phyloP scores from a whole-genome alignment of 805 yeast genomes.

The Sugiyamaella marilandica region DNA sequence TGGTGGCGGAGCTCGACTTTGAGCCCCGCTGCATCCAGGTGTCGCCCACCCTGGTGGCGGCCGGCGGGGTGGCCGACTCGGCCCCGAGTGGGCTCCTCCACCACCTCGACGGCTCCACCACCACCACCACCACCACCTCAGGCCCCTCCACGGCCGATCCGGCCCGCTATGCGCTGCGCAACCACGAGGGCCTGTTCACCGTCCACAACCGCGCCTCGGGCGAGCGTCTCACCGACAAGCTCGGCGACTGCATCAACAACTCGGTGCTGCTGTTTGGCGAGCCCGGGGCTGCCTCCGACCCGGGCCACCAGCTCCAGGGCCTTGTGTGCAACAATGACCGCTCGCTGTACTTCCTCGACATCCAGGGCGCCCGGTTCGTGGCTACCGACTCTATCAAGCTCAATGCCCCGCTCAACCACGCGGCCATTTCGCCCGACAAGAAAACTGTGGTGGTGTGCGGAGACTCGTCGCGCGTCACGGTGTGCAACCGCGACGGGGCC shows the following conservation, averaged over 20 bases:
- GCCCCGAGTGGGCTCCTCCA: conserved; percentile 3
- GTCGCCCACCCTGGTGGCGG: conserved; percentile 43
- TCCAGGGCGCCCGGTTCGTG: conserved; percentile 45
- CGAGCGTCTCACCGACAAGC: conserved; percentile 45
- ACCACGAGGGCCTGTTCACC: conserved; percentile 59
- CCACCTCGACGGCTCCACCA: not conserved
- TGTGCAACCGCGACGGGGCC: conserved; percentile 32
- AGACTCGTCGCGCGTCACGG: conserved; percentile 62
- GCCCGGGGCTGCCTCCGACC: conserved; percentile 26
- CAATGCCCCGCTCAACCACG: conserved; percentile 70
- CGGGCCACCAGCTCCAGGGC: conserved; percentile 39
- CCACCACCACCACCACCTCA: too few species aligned
- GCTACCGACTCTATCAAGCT: conserved; percentile 43
- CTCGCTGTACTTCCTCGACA: conserved; percentile 58
- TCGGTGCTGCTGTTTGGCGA: conserved; percentile 46
- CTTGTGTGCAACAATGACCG: conserved; percentile 82
- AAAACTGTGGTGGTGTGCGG: conserved; percentile 65
- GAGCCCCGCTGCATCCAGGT: conserved; percentile 69
- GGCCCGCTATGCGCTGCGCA: conserved; percentile 26
- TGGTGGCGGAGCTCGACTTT: conserved; percentile 50
- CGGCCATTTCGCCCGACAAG: conserved; percentile 60
- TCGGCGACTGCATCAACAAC: conserved; percentile 83
- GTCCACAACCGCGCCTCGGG: conserved; percentile 49
- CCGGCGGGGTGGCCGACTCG: conserved; percentile 48
- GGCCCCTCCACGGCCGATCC: conserved; percentile 9